Base-by-base conservation (phyloP, 2,329 filamentous ascomycete species). In the Emericellopsis atlantica region DNA sequence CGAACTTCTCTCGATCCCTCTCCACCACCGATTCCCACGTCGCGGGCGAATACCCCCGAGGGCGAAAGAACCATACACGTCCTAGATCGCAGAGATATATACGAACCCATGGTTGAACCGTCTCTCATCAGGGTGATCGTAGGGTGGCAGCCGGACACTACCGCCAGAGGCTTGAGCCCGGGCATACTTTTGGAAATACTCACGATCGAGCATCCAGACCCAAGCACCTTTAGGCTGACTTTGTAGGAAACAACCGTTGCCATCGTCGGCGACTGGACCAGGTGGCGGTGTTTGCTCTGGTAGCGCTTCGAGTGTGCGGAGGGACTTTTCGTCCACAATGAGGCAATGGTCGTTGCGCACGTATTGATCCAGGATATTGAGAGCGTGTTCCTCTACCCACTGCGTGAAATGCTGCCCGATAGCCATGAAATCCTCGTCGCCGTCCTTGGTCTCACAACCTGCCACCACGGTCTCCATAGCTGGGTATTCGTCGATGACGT, bases 401-500 rank as follows among this genome's bases (percentile, higher is more conserved):
- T 37, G 15, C 35, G 35, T 37, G 16, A 37, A 37, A 18, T 16
- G 6, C n/a, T 22, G 15, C 21, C 35, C 35, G 12, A 37, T 23
- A 14, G 35, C 15, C 15, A 23, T 18, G n/a, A 37, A 37, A 23
- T 37, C n/a, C 35, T 37, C 35, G 15, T 37, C 35, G 39, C 21
- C 39, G 16, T 40, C 15, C 18, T 21, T 21, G 18, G 3, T 21
- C 24, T 40, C 39, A 12, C 47, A 48, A 38, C 40, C 43, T 11
- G 24, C 43, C 14, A 41, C 40, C 9, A 36, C 43, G 4, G 43
- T 41, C 41, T 47, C 7, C 29, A 54, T 7, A 45, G 47, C 3
- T 51, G 51, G 7, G 43, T 53, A 9, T 23, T 53, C 7, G 55
- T 53, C 8, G 16, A 35, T 45, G 6, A 47, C 44, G 1, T 54